phyloP scores from a whole-genome alignment of 2,329 filamentous ascomycete genomes.

The Tolypocladium inflatum region DNA sequence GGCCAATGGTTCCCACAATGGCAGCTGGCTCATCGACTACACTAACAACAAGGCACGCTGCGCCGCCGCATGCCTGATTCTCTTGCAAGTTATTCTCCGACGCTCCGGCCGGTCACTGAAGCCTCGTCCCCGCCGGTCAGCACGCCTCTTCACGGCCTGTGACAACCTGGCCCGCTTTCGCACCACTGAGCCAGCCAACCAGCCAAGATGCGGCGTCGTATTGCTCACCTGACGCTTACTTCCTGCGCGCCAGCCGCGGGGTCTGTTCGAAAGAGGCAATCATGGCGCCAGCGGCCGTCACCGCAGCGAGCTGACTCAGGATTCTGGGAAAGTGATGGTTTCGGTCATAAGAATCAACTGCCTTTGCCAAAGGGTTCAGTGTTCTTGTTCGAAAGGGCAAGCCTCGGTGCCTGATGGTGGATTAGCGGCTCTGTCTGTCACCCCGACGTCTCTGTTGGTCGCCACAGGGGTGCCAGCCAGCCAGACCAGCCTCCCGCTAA shows the following conservation, averaged over 20 bases:
- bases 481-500: background rate
- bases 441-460: background rate
- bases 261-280: background rate
- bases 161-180: background rate
- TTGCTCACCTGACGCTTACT: slow-evolving; percentile 9
- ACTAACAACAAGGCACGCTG: background rate
- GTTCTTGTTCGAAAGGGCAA: background rate
- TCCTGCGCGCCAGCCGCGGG: slow-evolving; percentile 5
- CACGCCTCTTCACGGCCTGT: background rate
- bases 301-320: background rate
- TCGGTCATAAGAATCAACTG: background rate
- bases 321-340: background rate
- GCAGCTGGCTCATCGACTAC: background rate
- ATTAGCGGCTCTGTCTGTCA: background rate
- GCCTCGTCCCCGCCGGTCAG: background rate
- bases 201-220: background rate
- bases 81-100: background rate
- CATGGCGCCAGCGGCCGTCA: background rate
- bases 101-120: background rate
- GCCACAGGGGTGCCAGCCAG: background rate
- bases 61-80: background rate
- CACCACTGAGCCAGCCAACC: background rate
- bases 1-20: background rate
- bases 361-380: background rate
- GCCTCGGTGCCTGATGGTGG: background rate